Percentiles rank a stretch among this genome's conserved stretches.
Evolutionary conservation across 192 early-diverging fungal species (phyloP).

Genomic region (Pilaira anomala): DNA sequence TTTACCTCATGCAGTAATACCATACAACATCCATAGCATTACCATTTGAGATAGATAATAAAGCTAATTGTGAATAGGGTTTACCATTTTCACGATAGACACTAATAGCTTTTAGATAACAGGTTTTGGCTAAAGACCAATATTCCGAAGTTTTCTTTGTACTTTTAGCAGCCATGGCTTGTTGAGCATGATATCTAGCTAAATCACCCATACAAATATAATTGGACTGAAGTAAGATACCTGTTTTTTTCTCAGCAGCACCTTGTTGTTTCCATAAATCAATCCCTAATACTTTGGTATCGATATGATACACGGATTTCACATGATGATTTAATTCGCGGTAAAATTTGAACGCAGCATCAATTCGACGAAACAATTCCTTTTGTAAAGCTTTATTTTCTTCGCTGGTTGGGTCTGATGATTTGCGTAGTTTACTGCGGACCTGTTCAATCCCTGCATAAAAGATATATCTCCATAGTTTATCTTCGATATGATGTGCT

Average conservation of each 20-base stretch:
- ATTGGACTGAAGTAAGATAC: slow-evolving; percentile 43
- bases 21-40: slow-evolving; percentile 39
- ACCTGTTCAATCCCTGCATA: slow-evolving; percentile 53
- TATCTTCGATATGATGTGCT: slow-evolving; percentile 51
- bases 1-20: slow-evolving; percentile 39
- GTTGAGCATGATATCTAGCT: slow-evolving; percentile 45
- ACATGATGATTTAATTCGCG: slow-evolving; percentile 46
- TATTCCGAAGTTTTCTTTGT: not conserved
- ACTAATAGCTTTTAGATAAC: slow-evolving; percentile 28
- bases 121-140: slow-evolving; percentile 22
- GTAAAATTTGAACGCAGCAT: slow-evolving; percentile 53
- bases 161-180: not conserved
- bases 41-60: slow-evolving; percentile 26
- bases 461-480: slow-evolving; percentile 56
- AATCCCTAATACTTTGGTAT: slow-evolving; percentile 48
- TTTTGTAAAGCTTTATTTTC: slow-evolving; percentile 36
- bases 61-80: slow-evolving; percentile 36
- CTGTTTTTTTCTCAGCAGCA: slow-evolving; percentile 8
- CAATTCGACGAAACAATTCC: slow-evolving; percentile 40
- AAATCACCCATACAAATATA: slow-evolving; percentile 55
- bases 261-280: slow-evolving; percentile 16
- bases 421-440: slow-evolving; percentile 39
- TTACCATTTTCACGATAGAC: slow-evolving; percentile 27
- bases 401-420: not conserved
- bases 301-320: slow-evolving; percentile 44